phyloP scores from a whole-genome alignment of 345 rosid genomes.

The Raphanus raphanistrum region DNA sequence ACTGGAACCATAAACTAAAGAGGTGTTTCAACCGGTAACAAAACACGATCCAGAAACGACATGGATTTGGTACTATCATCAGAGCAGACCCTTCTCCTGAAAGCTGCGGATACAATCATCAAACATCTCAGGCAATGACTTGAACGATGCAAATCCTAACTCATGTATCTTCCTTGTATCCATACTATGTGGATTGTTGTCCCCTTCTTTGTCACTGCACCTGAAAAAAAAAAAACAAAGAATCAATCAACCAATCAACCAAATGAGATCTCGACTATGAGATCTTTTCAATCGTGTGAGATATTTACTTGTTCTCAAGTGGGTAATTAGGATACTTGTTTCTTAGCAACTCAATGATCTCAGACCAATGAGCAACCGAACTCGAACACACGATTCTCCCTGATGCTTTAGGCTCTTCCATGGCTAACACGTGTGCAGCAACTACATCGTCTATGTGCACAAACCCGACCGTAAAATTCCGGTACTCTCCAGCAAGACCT shows the following conservation, averaged over 20 bases:
- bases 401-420: slow-evolving; percentile 70
- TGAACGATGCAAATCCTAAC: slow-evolving; percentile 60
- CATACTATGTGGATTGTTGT: slow-evolving; percentile 72
- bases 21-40: neutral
- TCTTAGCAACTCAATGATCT: slow-evolving; percentile 67
- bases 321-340: slow-evolving; percentile 60
- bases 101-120: slow-evolving; percentile 83
- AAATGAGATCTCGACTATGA: neutral
- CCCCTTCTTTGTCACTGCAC: slow-evolving; percentile 65
- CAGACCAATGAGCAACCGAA: slow-evolving; percentile 77
- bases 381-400: slow-evolving; percentile 78
- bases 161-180: slow-evolving; percentile 59
- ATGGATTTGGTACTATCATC: slow-evolving; percentile 14
- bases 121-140: slow-evolving; percentile 68
- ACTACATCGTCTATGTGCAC: slow-evolving; percentile 85
- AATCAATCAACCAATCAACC: neutral
- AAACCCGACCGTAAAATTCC: slow-evolving; percentile 70
- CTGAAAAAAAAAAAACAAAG: slow-evolving; percentile 28
- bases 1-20: neutral
- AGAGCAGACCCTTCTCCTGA: slow-evolving; percentile 65
- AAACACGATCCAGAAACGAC: neutral
- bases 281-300: neutral
- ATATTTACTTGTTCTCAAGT: slow-evolving; percentile 18
- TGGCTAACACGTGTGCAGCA: slow-evolving; percentile 67
- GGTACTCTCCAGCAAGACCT: slow-evolving; percentile 70